Percentiles rank a stretch among this genome's conserved stretches.
phyloP scores from a whole-genome alignment of 768 basidiomycete species.

The Cubamyces sp. region DNA sequence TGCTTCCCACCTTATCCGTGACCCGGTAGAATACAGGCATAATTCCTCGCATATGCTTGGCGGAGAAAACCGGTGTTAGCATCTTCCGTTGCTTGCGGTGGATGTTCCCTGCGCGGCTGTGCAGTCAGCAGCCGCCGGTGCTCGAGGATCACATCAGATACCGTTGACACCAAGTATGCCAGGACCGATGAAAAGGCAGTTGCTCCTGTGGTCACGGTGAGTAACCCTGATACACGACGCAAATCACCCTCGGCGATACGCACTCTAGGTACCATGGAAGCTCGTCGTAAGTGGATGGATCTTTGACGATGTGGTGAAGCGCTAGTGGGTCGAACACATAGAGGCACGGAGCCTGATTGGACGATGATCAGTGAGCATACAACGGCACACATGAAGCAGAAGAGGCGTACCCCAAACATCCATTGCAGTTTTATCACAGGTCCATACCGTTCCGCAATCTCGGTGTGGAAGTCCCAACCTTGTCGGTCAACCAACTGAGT shows the following conservation, averaged over 20 bases:
- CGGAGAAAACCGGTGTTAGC: conserved; percentile 24
- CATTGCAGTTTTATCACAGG: conserved; percentile 22
- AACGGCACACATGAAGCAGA: not conserved
- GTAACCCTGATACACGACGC: not conserved
- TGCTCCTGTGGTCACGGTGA: not conserved
- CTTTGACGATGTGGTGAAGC: conserved; percentile 25
- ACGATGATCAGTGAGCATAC: not conserved
- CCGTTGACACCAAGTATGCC: conserved; percentile 18
- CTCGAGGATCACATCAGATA: not conserved
- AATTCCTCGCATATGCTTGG: conserved; percentile 18
- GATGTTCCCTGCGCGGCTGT: conserved; percentile 22
- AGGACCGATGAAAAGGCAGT: conserved; percentile 14
- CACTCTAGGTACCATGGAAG: conserved; percentile 15
- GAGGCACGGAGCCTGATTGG: conserved; percentile 7
- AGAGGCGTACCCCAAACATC: conserved; percentile 15
- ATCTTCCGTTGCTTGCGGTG: conserved; percentile 31
- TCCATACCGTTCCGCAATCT: conserved; percentile 22
- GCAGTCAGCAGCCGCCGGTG: not conserved
- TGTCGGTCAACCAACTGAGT: conserved; percentile 11
- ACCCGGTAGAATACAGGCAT: conserved; percentile 25
- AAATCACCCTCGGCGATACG: not conserved
- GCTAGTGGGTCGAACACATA: conserved; percentile 27
- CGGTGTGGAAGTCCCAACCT: conserved; percentile 21
- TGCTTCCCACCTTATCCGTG: conserved; percentile 11
- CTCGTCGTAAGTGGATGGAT: conserved; percentile 24